A percentile compares a stretch with the other conserved stretches of the same genome.
phyloP scores from a whole-genome alignment of 2,329 filamentous ascomycete genomes.

The Xylaria sp. region DNA sequence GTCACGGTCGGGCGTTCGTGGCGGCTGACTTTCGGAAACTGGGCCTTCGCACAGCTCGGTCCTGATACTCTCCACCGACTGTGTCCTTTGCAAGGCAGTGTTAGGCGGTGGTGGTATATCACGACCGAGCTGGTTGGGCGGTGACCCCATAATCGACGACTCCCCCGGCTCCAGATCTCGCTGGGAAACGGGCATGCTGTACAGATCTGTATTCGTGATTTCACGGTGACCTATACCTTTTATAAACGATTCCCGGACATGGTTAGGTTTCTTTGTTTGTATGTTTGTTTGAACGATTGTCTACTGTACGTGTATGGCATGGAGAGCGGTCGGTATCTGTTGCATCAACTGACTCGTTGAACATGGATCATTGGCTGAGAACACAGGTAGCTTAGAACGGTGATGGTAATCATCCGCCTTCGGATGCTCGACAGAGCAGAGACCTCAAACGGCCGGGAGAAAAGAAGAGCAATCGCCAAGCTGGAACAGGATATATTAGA shows the following conservation, averaged over 20 bases:
- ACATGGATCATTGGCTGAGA: constrained; percentile 20
- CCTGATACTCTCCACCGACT: constrained; percentile 63
- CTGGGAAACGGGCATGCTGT: constrained; percentile 61
- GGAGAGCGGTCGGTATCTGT: constrained; percentile 1
- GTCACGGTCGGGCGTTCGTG: constrained; percentile 38
- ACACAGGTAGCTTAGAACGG: constrained; percentile 11
- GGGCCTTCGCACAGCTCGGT: constrained; percentile 65
- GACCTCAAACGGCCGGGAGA: neutral
- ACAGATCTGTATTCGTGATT: constrained; percentile 10
- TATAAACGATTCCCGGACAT: constrained; percentile 20
- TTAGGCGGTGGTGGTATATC: neutral
- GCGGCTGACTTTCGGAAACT: constrained; percentile 46
- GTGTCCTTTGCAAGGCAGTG: constrained; percentile 37
- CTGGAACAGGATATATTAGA: too few species aligned
- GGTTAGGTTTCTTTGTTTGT: constrained; percentile 1
- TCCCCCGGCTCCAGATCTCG: constrained; percentile 46
- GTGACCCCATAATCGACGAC: constrained; percentile 29
- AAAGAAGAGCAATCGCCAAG: neutral
- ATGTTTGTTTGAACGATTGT: neutral
- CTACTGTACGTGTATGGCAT: neutral
- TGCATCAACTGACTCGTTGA: constrained; percentile 20
- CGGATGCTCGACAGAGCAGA: constrained; percentile 7
- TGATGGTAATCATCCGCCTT: constrained; percentile 12
- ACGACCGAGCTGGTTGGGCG: constrained; percentile 20
- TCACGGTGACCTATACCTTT: constrained; percentile 12